phyloP scores from a whole-genome alignment of 1,284 basidiomycete species.

The Sanghuangporus weigelae region DNA sequence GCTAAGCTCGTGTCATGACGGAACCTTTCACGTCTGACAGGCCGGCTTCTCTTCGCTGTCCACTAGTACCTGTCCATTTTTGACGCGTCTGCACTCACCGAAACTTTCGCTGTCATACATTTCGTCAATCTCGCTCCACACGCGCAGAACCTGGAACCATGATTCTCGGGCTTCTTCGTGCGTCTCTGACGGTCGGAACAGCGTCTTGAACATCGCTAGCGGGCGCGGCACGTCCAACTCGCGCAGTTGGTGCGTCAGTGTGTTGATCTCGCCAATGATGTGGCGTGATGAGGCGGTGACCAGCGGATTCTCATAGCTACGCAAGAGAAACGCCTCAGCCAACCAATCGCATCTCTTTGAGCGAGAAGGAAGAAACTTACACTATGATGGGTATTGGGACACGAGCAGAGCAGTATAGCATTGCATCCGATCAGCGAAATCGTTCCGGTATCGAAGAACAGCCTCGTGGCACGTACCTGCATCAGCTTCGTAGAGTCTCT shows the following conservation, averaged over 20 bases:
- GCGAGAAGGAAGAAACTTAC: conserved; percentile 8
- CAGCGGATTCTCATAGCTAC: conserved; percentile 69
- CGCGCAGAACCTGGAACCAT: conserved; percentile 53
- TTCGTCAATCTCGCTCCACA: conserved; percentile 70
- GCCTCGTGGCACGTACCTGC: conserved; percentile 43
- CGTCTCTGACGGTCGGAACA: conserved; percentile 43
- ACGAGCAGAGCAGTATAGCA: conserved; percentile 14
- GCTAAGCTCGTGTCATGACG: not conserved
- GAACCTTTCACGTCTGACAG: not conserved
- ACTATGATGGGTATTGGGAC: not conserved
- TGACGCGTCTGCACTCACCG: conserved; percentile 40
- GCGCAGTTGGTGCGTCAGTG: conserved; percentile 50
- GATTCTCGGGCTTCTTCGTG: conserved; percentile 31
- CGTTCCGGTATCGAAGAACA: not conserved
- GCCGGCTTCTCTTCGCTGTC: conserved; percentile 3
- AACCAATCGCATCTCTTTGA: not conserved
- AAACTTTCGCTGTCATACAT: conserved; percentile 71
- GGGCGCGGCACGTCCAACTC: conserved; percentile 61
- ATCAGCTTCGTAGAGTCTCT: conserved; percentile 61
- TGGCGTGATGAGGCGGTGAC: conserved; percentile 66
- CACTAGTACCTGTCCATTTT: not conserved
- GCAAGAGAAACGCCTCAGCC: not conserved
- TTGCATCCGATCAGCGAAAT: not conserved
- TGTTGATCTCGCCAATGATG: conserved; percentile 63
- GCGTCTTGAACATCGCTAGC: conserved; percentile 47